Conservation (phyloP, 2,329 filamentous ascomycete species). For the Penicillium sp. region DNA sequence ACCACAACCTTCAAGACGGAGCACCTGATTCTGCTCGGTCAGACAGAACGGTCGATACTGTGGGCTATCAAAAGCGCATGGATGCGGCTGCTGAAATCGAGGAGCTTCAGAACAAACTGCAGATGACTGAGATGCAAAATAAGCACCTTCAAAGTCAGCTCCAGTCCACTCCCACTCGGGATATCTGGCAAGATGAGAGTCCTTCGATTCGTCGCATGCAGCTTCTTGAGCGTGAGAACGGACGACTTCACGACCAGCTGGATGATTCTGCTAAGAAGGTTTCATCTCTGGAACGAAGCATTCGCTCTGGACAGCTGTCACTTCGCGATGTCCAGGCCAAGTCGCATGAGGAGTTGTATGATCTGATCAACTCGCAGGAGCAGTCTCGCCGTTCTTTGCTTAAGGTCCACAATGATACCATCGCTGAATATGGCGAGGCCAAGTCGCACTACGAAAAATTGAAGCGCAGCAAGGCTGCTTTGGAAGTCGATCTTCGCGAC, state of each 20-base stretch:
- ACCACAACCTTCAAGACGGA: slow-evolving; percentile 59
- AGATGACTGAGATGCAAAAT: slow-evolving; percentile 93
- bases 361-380: slow-evolving; percentile 88
- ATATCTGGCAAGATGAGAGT: slow-evolving; percentile 65
- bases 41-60: slow-evolving; percentile 77
- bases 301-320: slow-evolving; percentile 81
- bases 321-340: slow-evolving; percentile 87
- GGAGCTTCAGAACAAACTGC: slow-evolving; percentile 87
- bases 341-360: slow-evolving; percentile 89
- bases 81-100: slow-evolving; percentile 88
- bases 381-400: slow-evolving; percentile 77
- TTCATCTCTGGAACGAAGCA: slow-evolving; percentile 78
- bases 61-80: slow-evolving; percentile 81
- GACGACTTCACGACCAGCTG: slow-evolving; percentile 83
- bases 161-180: slow-evolving; percentile 59
- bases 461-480: slow-evolving; percentile 69
- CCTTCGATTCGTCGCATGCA: slow-evolving; percentile 76
- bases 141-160: slow-evolving; percentile 85
- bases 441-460: slow-evolving; percentile 84
- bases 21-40: slow-evolving; percentile 72
- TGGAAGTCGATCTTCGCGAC: slow-evolving; percentile 86
- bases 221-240: slow-evolving; percentile 89
- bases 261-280: slow-evolving; percentile 93
- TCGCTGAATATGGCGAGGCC: slow-evolving; percentile 78
- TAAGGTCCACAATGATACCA: slow-evolving; percentile 76